Evolutionary conservation across 2,329 filamentous ascomycete genomes (phyloP).

Genomic region (Blastomyces gilchristii): DNA sequence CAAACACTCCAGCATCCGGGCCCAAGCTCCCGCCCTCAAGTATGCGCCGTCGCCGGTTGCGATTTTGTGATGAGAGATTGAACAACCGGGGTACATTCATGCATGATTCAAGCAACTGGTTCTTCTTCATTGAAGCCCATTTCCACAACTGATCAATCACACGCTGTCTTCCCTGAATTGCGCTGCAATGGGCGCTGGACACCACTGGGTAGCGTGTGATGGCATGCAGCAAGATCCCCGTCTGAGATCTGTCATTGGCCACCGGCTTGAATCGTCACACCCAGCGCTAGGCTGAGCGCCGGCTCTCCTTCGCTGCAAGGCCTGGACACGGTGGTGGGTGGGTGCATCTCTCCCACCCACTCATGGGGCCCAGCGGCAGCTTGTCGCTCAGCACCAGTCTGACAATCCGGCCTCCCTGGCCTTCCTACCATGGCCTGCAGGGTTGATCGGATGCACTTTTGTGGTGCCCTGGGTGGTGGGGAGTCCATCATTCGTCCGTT

Average conservation of each 20-base stretch:
- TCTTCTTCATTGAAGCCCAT: background rate
- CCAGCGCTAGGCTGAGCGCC: background rate
- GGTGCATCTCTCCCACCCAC: background rate
- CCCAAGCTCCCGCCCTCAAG: background rate
- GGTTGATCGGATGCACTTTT: background rate
- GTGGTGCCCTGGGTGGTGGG: background rate
- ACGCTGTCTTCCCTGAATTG: background rate
- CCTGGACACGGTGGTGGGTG: background rate
- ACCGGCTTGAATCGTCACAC: constrained; percentile 13
- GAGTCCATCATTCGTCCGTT: background rate
- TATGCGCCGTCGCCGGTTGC: background rate
- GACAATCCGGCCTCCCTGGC: background rate
- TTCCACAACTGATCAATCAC: constrained; percentile 5
- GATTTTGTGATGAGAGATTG: constrained; percentile 1
- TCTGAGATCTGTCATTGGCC: constrained; percentile 13
- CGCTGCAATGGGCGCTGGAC: constrained; percentile 1
- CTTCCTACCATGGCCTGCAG: background rate
- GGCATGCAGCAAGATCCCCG: constrained; percentile 12
- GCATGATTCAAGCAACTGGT: background rate
- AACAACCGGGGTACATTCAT: background rate
- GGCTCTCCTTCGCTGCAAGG: background rate
- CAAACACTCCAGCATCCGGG: background rate
- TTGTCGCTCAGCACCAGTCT: background rate
- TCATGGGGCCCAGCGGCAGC: background rate
- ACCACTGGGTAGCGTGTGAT: constrained; percentile 12